Percentiles rank a stretch among this genome's conserved stretches.
Evolutionary conservation across 2,329 filamentous ascomycete species (phyloP).

Genomic region (Aspergillus tamarii): DNA sequence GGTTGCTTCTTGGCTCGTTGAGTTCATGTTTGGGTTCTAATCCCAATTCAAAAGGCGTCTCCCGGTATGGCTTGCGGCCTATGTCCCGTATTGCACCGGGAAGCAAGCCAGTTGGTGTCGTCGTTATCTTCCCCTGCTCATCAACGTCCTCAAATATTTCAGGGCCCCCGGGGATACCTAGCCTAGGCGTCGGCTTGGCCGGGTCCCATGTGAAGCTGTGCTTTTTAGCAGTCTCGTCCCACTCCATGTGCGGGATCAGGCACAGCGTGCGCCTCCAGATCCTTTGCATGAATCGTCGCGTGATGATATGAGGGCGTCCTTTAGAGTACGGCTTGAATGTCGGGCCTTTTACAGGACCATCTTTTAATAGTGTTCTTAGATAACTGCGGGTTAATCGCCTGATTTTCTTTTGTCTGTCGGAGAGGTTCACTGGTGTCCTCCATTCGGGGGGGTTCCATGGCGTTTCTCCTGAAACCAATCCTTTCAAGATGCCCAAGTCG

Average conservation of each 20-base stretch:
- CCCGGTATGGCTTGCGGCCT: neutral
- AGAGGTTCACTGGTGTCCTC: conserved; percentile 20
- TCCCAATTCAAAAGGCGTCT: neutral
- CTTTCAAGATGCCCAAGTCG: conserved; percentile 39
- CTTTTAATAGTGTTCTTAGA: conserved; percentile 31
- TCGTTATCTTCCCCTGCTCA: neutral
- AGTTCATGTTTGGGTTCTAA: neutral
- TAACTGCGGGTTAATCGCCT: neutral
- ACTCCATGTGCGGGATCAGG: conserved; percentile 35
- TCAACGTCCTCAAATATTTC: conserved; percentile 10
- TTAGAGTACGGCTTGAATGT: conserved; percentile 37
- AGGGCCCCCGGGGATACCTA: conserved; percentile 8
- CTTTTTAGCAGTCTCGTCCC: conserved; percentile 25
- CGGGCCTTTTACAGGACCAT: conserved; percentile 40
- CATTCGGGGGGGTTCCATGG: conserved; percentile 36
- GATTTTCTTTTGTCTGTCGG: neutral
- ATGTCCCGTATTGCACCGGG: neutral
- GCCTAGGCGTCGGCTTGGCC: conserved; percentile 17
- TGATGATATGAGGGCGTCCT: conserved; percentile 46
- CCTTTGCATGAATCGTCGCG: conserved; percentile 41
- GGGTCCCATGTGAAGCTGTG: conserved; percentile 36
- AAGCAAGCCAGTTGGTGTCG: neutral
- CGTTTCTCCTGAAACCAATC: conserved; percentile 35
- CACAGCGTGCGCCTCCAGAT: conserved; percentile 41
- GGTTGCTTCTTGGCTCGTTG: neutral